A percentile compares a stretch with the other conserved stretches of the same genome.
phyloP scores from a whole-genome alignment of 2,329 filamentous ascomycete species.

The Elsinoe necatrix region DNA sequence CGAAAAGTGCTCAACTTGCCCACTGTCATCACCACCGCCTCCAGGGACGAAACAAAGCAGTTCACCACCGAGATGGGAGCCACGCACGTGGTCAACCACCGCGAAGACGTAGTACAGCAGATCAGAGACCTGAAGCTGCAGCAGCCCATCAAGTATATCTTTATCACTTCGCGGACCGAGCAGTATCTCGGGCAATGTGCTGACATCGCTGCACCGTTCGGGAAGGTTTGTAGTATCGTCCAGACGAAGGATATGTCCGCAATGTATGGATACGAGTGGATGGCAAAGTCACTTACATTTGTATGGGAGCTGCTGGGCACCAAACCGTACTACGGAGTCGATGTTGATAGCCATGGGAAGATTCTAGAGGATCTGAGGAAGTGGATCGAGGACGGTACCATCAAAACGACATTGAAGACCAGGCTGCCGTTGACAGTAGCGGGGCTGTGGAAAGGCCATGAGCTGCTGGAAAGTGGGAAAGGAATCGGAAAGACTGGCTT shows the following conservation, averaged over 20 bases:
- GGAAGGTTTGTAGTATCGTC: conserved; percentile 40
- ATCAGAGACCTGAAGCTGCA: conserved; percentile 30
- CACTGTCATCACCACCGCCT: conserved; percentile 39
- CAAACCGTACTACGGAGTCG: conserved; percentile 34
- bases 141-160: conserved; percentile 36
- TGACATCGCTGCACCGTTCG: conserved; percentile 36
- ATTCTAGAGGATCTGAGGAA: conserved; percentile 32
- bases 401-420: conserved; percentile 35
- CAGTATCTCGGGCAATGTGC: conserved; percentile 35
- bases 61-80: conserved; percentile 37
- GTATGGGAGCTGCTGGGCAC: conserved; percentile 37
- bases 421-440: conserved; percentile 31
- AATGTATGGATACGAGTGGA: conserved; percentile 41
- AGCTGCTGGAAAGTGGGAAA: conserved; percentile 32
- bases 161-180: conserved; percentile 35
- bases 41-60: conserved; percentile 33
- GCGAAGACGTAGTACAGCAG: conserved; percentile 33
- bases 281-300: conserved; percentile 39
- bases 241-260: conserved; percentile 33
- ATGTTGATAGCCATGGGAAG: conserved; percentile 33
- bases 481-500: conserved; percentile 34
- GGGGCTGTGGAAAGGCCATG: conserved; percentile 35
- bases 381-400: conserved; percentile 30
- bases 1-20: conserved; percentile 33
- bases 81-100: conserved; percentile 38